Base-by-base conservation (phyloP, 345 rosid species). In the Brassica incana region DNA sequence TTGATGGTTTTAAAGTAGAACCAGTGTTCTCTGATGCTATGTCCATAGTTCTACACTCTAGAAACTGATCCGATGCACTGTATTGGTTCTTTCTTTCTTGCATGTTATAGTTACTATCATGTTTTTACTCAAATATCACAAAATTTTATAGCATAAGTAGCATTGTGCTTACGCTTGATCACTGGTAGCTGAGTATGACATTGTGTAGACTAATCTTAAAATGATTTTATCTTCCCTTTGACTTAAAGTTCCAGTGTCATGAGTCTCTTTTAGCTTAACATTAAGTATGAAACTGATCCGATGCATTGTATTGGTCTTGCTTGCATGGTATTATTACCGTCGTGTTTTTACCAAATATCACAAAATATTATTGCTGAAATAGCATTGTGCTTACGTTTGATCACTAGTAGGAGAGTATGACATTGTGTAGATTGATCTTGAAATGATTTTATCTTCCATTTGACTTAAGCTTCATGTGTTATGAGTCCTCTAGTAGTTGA, bases 81-180 rank as follows among this genome's bases (percentile, higher is more conserved):
- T 56, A 15, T 10, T 74, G 74, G 69, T 73, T 67, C 56, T 29
- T 73, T 67, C 56, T 29, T 78, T 36, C 52, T 75, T 88, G 90
- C 88, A 86, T 84, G 89, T 69, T 67, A 23, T 45, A 58, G 60
- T 74, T 68, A n/a, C 43, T 50, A 61, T 74, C 32, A 14, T 65
- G 77, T 68, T 14, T 68, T 14, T 45, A 48, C 64, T 38, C 50
- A 10, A 50, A 75, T 36, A 52, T 30, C n/a, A n/a, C n/a, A n/a
- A n/a, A n/a, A n/a, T n/a, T n/a, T n/a, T n/a, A n/a, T n/a, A n/a
- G n/a, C n/a, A n/a, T n/a, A n/a, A n/a, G n/a, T n/a, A n/a, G n/a
- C n/a, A n/a, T n/a, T n/a, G n/a, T n/a, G n/a, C n/a, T n/a, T n/a
- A n/a, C n/a, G n/a, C n/a, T n/a, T n/a, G n/a, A n/a, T n/a, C n/a